Percentiles rank a stretch among this genome's conserved stretches.
Evolutionary conservation across 257 asterid genomes (phyloP).

Genomic region (Anisodus acutangulus): DNA sequence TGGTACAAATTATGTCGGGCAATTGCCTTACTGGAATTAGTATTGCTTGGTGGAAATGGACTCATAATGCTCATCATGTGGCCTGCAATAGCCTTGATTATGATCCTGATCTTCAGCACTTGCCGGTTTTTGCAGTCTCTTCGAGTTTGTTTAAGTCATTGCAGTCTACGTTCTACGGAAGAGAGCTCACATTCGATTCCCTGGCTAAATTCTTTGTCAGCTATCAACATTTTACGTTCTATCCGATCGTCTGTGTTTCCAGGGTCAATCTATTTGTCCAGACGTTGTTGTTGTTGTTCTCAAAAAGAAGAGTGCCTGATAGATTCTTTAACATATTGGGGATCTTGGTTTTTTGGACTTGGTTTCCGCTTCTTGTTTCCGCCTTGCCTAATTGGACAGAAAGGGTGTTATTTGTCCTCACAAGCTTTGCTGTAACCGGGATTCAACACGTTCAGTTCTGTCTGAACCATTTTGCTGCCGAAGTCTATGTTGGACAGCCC

Average conservation of each 20-base stretch:
- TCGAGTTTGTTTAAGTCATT: conserved; percentile 50
- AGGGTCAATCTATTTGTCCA: conserved; percentile 79
- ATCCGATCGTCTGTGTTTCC: conserved; percentile 70
- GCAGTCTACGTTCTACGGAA: conserved; percentile 61
- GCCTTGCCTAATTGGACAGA: conserved; percentile 72
- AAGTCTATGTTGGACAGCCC: conserved; percentile 72
- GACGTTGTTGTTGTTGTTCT: conserved; percentile 65
- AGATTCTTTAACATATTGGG: conserved; percentile 71
- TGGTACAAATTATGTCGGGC: conserved; percentile 70
- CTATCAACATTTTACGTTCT: conserved; percentile 73
- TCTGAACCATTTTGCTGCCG: conserved; percentile 83
- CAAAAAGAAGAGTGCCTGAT: conserved; percentile 65
- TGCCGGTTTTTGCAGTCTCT: conserved; percentile 85
- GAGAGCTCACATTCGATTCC: conserved; percentile 65
- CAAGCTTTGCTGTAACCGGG: conserved; percentile 59
- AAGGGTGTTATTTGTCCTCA: conserved; percentile 58
- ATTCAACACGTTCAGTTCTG: conserved; percentile 84
- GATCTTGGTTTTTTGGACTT: conserved; percentile 74
- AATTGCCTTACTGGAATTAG: conserved; percentile 92
- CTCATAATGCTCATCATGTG: conserved; percentile 84
- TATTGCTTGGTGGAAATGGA: conserved; percentile 99
- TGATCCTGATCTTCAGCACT: conserved; percentile 92
- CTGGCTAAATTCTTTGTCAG: conserved; percentile 64
- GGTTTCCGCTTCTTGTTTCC: conserved; percentile 80
- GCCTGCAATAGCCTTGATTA: conserved; percentile 87